Base-by-base conservation (phyloP, 164 flowering plant species). In the Berberis thunbergii region DNA sequence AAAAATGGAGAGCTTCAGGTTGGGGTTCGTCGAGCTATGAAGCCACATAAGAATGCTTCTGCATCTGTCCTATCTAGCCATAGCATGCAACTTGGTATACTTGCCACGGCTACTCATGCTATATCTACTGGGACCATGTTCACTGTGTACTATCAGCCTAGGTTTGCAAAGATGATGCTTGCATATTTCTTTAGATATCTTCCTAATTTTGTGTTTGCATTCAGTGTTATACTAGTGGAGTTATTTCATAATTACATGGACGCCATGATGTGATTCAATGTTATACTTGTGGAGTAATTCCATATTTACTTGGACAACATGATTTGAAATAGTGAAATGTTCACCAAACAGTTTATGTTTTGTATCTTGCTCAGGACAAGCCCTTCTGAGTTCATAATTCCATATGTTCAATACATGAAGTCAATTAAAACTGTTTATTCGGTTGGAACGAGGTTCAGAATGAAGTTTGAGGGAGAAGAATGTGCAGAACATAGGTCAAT, bases 11-110 rank as follows among this genome's bases (percentile, higher is more conserved):
- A 84, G 41, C 75, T 83, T 12, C 76, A 78, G 39, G 79, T 83
- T 57, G 92, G 92, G 45, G 66, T 84, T 4, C 79, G 87, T 3
- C 86, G 83, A 6, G 75, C 77, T 40, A 62, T 54, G 43, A 76
- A 70, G 60, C 75, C 45, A 57, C 76, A 60, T 40, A 70, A 55
- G 38, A 70, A 50, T 65, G 48, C 68, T 12, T 44, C 85, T 12
- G 11, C 82, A 6, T 73, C 83, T n/a, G 72, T 86, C 46, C 67
- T 86, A 63, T 78, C 92, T 0, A 59, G 81, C 53, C 79, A 73
- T 6, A 80, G 82, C 71, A 86, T 86, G 89, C 83, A 76, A 55
- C 81, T 74, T 54, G 92, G 89, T 13, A 70, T 84, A 12, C 79
- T 86, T 48, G 82, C 91, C 2, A 78, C 78, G 43, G 84, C 84